phyloP scores from a whole-genome alignment of 2,329 filamentous ascomycete species.

The Monosporascus sp. region DNA sequence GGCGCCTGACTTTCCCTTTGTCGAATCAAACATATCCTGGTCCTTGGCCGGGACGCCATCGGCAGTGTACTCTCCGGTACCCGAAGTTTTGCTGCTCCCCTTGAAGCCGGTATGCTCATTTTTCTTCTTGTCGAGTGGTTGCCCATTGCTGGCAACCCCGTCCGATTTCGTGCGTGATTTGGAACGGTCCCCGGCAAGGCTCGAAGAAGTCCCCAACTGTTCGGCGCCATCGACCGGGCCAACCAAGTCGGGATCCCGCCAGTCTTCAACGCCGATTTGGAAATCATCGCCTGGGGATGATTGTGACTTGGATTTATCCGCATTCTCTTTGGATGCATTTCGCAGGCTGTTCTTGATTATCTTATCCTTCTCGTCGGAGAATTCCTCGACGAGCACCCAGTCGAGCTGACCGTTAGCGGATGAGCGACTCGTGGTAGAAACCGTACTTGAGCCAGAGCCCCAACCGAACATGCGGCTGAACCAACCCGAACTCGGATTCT shows the following conservation, averaged over 20 bases:
- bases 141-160: not conserved
- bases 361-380: conserved; percentile 50
- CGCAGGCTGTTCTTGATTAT: conserved; percentile 36
- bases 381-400: conserved; percentile 66
- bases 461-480: conserved; percentile 38
- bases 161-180: not conserved
- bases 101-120: conserved; percentile 6
- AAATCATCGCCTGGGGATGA: conserved; percentile 53
- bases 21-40: conserved; percentile 22
- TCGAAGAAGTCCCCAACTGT: conserved; percentile 5
- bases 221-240: conserved; percentile 29
- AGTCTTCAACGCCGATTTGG: conserved; percentile 80
- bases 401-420: conserved; percentile 70
- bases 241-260: conserved; percentile 73
- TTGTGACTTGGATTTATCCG: conserved; percentile 17
- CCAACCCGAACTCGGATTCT: conserved; percentile 33
- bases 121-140: not conserved
- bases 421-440: conserved; percentile 54
- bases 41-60: conserved; percentile 28
- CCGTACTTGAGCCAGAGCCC: conserved; percentile 23
- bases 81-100: conserved; percentile 47
- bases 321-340: conserved; percentile 29
- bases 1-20: conserved; percentile 19
- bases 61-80: conserved; percentile 64
- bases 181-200: not conserved